A percentile compares a stretch with the other conserved stretches of the same genome.
Conservation (phyloP, 768 basidiomycete genomes). For the Xerocomellus dryophilus region DNA sequence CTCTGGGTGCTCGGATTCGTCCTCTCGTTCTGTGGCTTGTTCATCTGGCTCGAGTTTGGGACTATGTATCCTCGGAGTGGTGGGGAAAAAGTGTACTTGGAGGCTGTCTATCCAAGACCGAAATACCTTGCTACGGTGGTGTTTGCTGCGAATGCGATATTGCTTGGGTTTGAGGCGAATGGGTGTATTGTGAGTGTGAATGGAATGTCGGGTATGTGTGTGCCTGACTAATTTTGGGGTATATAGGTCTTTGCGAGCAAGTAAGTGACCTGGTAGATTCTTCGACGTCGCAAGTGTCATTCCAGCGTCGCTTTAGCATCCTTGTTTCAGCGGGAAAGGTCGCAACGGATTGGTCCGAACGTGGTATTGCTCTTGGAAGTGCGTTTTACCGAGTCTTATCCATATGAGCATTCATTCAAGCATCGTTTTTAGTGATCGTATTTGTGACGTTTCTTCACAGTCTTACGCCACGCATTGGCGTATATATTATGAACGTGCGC, state of each 20-base stretch:
- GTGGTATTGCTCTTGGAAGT: conserved; percentile 61
- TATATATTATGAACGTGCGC: conserved; percentile 53
- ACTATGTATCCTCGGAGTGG: conserved; percentile 62
- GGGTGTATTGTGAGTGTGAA: conserved; percentile 45
- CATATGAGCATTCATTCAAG: neutral
- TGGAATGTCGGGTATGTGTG: too few species aligned
- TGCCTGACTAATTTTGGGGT: neutral
- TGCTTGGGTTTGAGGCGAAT: conserved; percentile 40
- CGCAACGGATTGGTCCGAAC: conserved; percentile 47
- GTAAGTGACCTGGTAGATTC: conserved; percentile 12
- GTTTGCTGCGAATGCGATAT: conserved; percentile 47
- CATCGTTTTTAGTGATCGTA: conserved; percentile 39
- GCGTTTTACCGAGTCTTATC: neutral
- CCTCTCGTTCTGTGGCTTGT: conserved; percentile 56
- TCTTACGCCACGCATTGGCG: conserved; percentile 45
- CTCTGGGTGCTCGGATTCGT: conserved; percentile 63
- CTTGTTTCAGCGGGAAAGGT: conserved; percentile 44
- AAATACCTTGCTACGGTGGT: conserved; percentile 46
- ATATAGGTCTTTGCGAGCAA: conserved; percentile 34
- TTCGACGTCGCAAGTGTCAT: neutral
- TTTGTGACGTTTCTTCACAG: conserved; percentile 53
- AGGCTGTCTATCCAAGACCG: conserved; percentile 49
- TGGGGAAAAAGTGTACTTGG: conserved; percentile 62
- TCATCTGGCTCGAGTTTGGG: conserved; percentile 61
- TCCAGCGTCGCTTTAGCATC: conserved; percentile 35